Conservation (phyloP, 352 stramenopile genomes). For the Phytopythium delawarense region DNA sequence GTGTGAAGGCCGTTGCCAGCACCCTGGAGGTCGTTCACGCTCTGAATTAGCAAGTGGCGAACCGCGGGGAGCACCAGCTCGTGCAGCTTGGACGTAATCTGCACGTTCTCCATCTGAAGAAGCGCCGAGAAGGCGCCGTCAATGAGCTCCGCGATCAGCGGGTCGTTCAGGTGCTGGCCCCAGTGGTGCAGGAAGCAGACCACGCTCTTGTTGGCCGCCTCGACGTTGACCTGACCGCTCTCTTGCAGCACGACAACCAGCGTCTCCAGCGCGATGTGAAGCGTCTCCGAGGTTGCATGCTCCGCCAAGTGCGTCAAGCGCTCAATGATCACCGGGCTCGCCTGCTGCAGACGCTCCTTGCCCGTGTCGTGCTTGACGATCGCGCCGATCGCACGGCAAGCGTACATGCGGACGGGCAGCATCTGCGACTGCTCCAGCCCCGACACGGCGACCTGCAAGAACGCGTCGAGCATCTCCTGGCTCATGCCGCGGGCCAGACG, state of each 20-base stretch:
- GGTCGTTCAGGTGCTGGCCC: slow-evolving; percentile 67
- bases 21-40: slow-evolving; percentile 34
- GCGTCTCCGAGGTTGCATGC: slow-evolving; percentile 58
- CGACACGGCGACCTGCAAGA: slow-evolving; percentile 70
- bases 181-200: slow-evolving; percentile 65
- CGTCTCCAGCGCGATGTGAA: slow-evolving; percentile 78
- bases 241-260: slow-evolving; percentile 72
- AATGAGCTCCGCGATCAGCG: slow-evolving; percentile 67
- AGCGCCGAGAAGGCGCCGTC: slow-evolving; percentile 64
- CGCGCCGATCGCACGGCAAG: slow-evolving; percentile 67
- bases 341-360: slow-evolving; percentile 51
- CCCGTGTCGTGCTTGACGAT: slow-evolving; percentile 61
- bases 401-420: slow-evolving; percentile 73
- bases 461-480: slow-evolving; percentile 63
- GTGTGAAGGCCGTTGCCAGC: slow-evolving; percentile 56
- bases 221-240: slow-evolving; percentile 26
- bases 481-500: slow-evolving; percentile 66
- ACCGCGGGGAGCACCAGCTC: slow-evolving; percentile 61
- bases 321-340: slow-evolving; percentile 44
- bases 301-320: slow-evolving; percentile 55
- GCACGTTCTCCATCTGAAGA: slow-evolving; percentile 53
- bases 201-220: slow-evolving; percentile 42
- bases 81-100: slow-evolving; percentile 56
- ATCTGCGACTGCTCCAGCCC: slow-evolving; percentile 67
- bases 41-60: slow-evolving; percentile 55